These are phyloP conservation scores for Torulaspora globosa DNA, from an alignment of 1,139 yeast genomes.

Conservation along the genomic window DNA sequence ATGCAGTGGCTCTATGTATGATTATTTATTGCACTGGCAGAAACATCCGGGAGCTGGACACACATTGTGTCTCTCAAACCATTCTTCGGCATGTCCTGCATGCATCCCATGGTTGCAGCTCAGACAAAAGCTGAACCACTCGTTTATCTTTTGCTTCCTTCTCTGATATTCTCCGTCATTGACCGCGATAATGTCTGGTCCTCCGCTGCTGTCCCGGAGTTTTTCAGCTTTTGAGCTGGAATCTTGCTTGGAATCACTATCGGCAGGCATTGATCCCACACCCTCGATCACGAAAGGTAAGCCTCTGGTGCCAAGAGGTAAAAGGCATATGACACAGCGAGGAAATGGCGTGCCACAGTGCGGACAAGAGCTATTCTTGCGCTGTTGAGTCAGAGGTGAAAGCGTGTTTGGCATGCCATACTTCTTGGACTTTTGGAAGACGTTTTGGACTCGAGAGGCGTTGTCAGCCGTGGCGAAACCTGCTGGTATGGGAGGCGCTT, in stretches of 20 bases:
- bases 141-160: constrained; percentile 39
- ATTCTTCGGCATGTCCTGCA: constrained; percentile 90
- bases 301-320: constrained; percentile 70
- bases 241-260: constrained; percentile 13
- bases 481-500: constrained; percentile 1
- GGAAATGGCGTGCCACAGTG: constrained; percentile 90
- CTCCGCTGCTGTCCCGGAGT: constrained; percentile 3
- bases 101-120: constrained; percentile 93
- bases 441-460: constrained; percentile 3
- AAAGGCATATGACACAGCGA: constrained; percentile 80
- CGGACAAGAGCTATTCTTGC: constrained; percentile 54
- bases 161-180: constrained; percentile 12
- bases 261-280: constrained; percentile 8
- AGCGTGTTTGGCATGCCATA: constrained; percentile 18
- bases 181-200: background rate
- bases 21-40: constrained; percentile 59
- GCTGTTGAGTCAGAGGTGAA: constrained; percentile 19
- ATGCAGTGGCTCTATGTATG: background rate
- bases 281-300: constrained; percentile 37
- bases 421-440: constrained; percentile 15
- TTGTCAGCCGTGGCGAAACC: constrained; percentile 7
- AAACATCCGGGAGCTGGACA: constrained; percentile 95
- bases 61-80: constrained; percentile 82
- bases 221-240: constrained; percentile 18
- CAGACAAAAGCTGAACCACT: constrained; percentile 88